Evolutionary conservation across 2,329 filamentous ascomycete species (phyloP).

Genomic region (Diaporthe amygdali): DNA sequence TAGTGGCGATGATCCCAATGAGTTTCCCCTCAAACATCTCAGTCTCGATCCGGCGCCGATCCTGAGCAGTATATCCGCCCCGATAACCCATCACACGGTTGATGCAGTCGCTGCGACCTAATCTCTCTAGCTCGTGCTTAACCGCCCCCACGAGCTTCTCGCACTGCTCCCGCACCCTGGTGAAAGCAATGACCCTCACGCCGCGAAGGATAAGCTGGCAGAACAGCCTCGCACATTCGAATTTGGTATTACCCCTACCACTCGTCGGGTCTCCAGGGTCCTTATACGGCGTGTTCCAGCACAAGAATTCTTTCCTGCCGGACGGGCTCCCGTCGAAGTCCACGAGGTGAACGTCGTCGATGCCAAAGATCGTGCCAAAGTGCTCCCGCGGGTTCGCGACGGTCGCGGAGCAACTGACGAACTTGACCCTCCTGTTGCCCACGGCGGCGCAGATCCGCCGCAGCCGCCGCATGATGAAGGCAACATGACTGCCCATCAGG

Average conservation of each 20-base stretch:
- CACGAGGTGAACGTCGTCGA: slow-evolving; percentile 79
- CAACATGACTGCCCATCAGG: slow-evolving; percentile 90
- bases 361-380: slow-evolving; percentile 92
- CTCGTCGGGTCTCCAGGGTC: slow-evolving; percentile 87
- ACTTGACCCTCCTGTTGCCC: slow-evolving; percentile 84
- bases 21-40: slow-evolving; percentile 98
- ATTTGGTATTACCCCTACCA: slow-evolving; percentile 81
- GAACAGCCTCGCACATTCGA: slow-evolving; percentile 88
- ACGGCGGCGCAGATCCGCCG: slow-evolving; percentile 87
- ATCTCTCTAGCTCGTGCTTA: slow-evolving; percentile 73
- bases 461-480: slow-evolving; percentile 90
- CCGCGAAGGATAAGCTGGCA: slow-evolving; percentile 88
- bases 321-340: slow-evolving; percentile 94
- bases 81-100: slow-evolving; percentile 92
- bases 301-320: slow-evolving; percentile 91
- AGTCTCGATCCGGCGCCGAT: slow-evolving; percentile 84
- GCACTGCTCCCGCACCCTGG: slow-evolving; percentile 84
- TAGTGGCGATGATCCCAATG: slow-evolving; percentile 91
- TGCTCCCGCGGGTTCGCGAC: slow-evolving; percentile 92
- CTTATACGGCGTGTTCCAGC: slow-evolving; percentile 97
- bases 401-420: slow-evolving; percentile 95
- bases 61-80: slow-evolving; percentile 91
- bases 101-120: slow-evolving; percentile 78
- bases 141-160: slow-evolving; percentile 83
- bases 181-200: slow-evolving; percentile 92